Base-by-base conservation (phyloP, 768 basidiomycete species). In the Rhodotorula kratochvilovae region DNA sequence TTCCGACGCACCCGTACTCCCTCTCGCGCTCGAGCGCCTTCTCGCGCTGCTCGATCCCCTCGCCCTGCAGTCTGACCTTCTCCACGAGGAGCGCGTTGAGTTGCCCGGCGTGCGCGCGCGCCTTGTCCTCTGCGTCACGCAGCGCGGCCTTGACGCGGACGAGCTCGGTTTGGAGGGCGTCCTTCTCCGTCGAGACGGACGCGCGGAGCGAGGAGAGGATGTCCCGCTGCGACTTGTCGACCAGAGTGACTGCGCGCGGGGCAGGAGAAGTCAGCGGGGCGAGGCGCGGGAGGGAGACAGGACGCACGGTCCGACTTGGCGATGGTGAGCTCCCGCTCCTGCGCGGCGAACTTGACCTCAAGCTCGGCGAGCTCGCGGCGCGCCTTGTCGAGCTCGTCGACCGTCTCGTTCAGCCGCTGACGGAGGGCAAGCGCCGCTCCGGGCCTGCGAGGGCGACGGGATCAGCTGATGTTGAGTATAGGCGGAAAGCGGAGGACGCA, bases 191-290 rank as follows among this genome's bases (percentile, higher is more conserved):
- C 78, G 88, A 89, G 54, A 95, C 90, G 3, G 90, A 92, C 68
- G 92, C 91, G 53, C 94, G 88, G 36, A 96, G 82, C 12, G 87
- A 87, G 5, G 88, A 85, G 43, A 98, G 87, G 68, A 94, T 92
- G 63, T 94, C 93, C 31, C 93, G 83, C 79, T 97, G 92, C 78
- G 96, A 92, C 79, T 91, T 92, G 83, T 92, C 90, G 56, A 97
- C 89, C 55, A 98, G 85, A 56, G 86, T 90, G 77, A 97, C 93
- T 95, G 77, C 29, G 55, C 19, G n/a, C n/a, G n/a, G n/a, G 33
- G 45, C 1, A 21, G 1, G 25, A n/a, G 57, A 1, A 19, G 13
- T 43, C 55, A 8, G 5, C 33, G 12, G 31, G n/a, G 15, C 57
- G 15, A 6, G 29, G 19, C 13, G n/a, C 5, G n/a, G 21, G 75